phyloP scores from a whole-genome alignment of 352 stramenopile genomes.

The Globisporangium canariense region DNA sequence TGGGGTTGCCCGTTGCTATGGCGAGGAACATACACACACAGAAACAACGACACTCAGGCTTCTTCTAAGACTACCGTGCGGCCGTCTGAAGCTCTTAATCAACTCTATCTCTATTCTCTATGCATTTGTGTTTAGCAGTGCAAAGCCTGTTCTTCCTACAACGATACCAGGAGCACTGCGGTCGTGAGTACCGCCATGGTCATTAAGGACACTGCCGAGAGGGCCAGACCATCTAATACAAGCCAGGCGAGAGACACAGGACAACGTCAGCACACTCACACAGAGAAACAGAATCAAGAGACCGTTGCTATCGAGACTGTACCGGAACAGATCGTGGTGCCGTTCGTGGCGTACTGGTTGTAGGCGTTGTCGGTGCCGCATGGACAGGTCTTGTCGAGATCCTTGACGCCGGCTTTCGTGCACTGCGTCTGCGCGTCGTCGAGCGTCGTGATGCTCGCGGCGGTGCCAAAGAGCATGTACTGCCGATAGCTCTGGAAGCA shows the following conservation, averaged over 20 bases:
- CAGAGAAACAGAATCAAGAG: neutral
- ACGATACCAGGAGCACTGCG: neutral
- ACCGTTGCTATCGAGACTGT: constrained; percentile 2
- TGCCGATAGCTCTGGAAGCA: constrained; percentile 84
- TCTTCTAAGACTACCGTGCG: neutral
- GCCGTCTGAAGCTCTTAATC: neutral
- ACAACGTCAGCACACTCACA: neutral
- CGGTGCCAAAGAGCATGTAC: constrained; percentile 67
- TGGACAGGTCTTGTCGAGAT: constrained; percentile 42
- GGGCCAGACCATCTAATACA: neutral
- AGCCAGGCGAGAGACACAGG: neutral
- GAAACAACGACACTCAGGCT: neutral
- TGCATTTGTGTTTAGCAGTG: neutral
- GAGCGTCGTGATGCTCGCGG: constrained; percentile 39
- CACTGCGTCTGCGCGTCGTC: constrained; percentile 52
- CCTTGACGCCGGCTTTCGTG: constrained; percentile 31
- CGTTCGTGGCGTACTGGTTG: constrained; percentile 55
- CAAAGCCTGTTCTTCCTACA: neutral
- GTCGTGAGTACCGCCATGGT: neutral
- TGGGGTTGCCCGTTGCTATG: neutral
- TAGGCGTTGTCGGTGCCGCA: constrained; percentile 40
- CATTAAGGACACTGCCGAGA: neutral
- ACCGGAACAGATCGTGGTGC: constrained; percentile 60
- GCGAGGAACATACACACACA: neutral
- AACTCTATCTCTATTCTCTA: neutral